Percentiles rank a stretch among this genome's conserved stretches.
phyloP scores from a whole-genome alignment of 2,329 filamentous ascomycete species.

The Lachnellula occidentalis region DNA sequence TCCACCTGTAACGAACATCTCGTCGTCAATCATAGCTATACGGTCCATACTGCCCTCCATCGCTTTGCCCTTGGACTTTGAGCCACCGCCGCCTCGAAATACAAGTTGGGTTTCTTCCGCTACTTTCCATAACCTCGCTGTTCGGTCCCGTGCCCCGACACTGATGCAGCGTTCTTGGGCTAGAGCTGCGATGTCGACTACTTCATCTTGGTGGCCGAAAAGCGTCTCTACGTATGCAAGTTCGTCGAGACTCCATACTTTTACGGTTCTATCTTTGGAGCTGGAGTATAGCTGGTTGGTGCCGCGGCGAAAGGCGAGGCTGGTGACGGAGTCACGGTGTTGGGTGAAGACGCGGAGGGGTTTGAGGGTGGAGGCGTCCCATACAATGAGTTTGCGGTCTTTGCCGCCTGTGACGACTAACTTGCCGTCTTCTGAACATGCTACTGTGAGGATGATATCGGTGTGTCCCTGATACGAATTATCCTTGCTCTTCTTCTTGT shows the following conservation, averaged over 20 bases:
- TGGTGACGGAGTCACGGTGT: conserved; percentile 82
- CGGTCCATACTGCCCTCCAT: conserved; percentile 85
- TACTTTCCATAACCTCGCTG: conserved; percentile 92
- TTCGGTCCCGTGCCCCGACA: conserved; percentile 85
- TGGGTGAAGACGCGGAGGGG: conserved; percentile 83
- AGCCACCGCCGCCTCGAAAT: conserved; percentile 75
- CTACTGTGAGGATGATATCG: conserved; percentile 73
- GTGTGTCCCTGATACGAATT: conserved; percentile 71
- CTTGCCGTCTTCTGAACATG: conserved; percentile 82
- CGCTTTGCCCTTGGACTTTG: conserved; percentile 37
- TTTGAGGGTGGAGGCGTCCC: conserved; percentile 74
- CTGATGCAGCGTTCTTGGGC: conserved; percentile 84
- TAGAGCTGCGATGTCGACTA: conserved; percentile 77
- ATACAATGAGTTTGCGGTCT: conserved; percentile 80
- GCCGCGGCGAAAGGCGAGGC: conserved; percentile 76
- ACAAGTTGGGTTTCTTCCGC: conserved; percentile 92
- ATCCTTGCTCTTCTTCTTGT: conserved; percentile 55
- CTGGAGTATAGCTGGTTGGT: conserved; percentile 91
- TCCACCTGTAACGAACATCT: conserved; percentile 85
- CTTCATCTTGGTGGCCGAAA: conserved; percentile 90
- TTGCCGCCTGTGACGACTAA: conserved; percentile 86
- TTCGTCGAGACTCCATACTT: conserved; percentile 90
- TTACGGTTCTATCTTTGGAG: conserved; percentile 87
- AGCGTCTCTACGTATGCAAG: conserved; percentile 92
- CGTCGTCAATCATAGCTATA: conserved; percentile 82